Evolutionary conservation across 129 eudicot genomes (phyloP).

Genomic region (carrot (Daucus carota)): DH1_v3.0 NC_030388.2:22293001-22293500

Average conservation of each 20-base stretch:
- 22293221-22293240: no score
- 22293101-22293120: not conserved
- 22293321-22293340: not conserved
- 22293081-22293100: not conserved
- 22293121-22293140: constrained; percentile 24
- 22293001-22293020: constrained; percentile 10
- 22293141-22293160: constrained; percentile 29
- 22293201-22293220: no score
- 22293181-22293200: not conserved
- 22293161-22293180: constrained; percentile 13
- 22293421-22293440: not conserved
- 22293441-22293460: no score
- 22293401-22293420: not conserved
- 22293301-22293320: not conserved
- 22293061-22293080: not conserved
- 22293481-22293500: not conserved
- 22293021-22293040: constrained; percentile 12
- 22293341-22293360: not conserved
- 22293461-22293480: not conserved
- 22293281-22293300: not conserved
- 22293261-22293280: not conserved
- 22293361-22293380: not conserved
- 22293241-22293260: not conserved
- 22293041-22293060: constrained; percentile 5
- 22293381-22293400: constrained; percentile 1